Percentiles rank a stretch among this genome's conserved stretches.
Evolutionary conservation across 1,284 basidiomycete genomes (phyloP).

Genomic region (Tilletia walkeri): DNA sequence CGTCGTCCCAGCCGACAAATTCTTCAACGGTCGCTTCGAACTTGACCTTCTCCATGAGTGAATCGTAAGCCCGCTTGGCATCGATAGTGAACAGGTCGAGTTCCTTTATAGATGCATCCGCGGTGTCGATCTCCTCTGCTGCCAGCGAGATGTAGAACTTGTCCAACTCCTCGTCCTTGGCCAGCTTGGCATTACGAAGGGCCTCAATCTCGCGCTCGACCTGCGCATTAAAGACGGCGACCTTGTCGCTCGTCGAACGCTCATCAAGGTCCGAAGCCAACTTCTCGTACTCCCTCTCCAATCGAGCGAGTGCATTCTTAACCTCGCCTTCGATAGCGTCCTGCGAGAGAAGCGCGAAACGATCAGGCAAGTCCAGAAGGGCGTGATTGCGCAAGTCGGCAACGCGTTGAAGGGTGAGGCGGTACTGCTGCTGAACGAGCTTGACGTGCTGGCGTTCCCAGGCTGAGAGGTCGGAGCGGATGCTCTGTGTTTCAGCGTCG

Average conservation of each 20-base stretch:
- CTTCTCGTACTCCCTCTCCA: constrained; percentile 40
- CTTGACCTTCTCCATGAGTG: constrained; percentile 43
- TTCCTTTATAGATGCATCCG: constrained; percentile 38
- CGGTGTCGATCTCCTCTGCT: constrained; percentile 31
- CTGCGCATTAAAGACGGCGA: constrained; percentile 17
- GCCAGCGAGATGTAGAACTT: constrained; percentile 10
- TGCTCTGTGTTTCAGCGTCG: constrained; percentile 37
- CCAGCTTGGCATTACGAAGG: constrained; percentile 33
- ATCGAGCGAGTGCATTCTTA: constrained; percentile 32
- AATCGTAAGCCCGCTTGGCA: constrained; percentile 37
- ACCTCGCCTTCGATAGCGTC: constrained; percentile 45
- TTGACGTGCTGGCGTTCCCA: constrained; percentile 41
- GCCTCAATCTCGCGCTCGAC: constrained; percentile 23
- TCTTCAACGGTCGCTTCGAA: constrained; percentile 48
- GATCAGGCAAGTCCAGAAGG: constrained; percentile 39
- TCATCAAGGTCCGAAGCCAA: constrained; percentile 24
- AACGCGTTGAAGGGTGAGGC: constrained; percentile 35
- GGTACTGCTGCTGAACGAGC: constrained; percentile 44
- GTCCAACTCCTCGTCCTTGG: constrained; percentile 23
- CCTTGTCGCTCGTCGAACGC: constrained; percentile 1
- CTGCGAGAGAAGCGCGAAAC: constrained; percentile 42
- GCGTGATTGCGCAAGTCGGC: constrained; percentile 36
- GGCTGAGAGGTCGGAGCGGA: constrained; percentile 41
- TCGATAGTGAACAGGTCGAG: constrained; percentile 37
- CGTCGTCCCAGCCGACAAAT: constrained; percentile 48